A percentile compares a stretch with the other conserved stretches of the same genome.
Conservation (phyloP, 1,139 yeast genomes). For the Yamadazyma triangularis region DNA sequence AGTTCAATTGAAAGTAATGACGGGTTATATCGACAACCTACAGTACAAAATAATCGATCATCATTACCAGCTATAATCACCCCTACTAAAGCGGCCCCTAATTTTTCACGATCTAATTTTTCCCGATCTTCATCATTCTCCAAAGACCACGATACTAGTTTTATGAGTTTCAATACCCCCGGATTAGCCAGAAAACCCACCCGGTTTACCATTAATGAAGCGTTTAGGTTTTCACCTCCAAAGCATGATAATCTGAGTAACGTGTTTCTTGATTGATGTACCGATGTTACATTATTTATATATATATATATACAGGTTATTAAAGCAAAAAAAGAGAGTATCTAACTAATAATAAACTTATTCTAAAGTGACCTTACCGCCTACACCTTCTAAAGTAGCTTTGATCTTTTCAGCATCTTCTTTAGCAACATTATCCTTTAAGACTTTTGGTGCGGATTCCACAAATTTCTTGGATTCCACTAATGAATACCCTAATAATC, state of each 20-base stretch:
- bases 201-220: conserved; percentile 3
- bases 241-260: conserved; percentile 1
- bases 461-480: conserved; percentile 98
- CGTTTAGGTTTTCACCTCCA: background rate
- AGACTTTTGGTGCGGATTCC: conserved; percentile 92
- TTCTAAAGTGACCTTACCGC: conserved; percentile 89
- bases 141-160: background rate
- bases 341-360: conserved; percentile 54
- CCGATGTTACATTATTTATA: too few species aligned
- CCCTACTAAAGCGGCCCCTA: conserved; percentile 1
- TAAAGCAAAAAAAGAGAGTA: conserved; percentile 47
- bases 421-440: conserved; percentile 81
- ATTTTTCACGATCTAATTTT: conserved; percentile 1
- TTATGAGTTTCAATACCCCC: conserved; percentile 5
- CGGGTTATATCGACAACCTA: background rate
- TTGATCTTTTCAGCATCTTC: conserved; percentile 92
- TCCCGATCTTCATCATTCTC: background rate
- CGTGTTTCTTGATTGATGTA: conserved; percentile 5
- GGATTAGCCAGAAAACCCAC: conserved; percentile 6
- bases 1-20: background rate
- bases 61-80: background rate
- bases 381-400: conserved; percentile 87
- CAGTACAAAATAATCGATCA: background rate
- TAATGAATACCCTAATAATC: conserved; percentile 82
- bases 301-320: conserved; percentile 42